Evolutionary conservation across 2,329 filamentous ascomycete genomes (phyloP).

Genomic region (Capronia americana): DNA sequence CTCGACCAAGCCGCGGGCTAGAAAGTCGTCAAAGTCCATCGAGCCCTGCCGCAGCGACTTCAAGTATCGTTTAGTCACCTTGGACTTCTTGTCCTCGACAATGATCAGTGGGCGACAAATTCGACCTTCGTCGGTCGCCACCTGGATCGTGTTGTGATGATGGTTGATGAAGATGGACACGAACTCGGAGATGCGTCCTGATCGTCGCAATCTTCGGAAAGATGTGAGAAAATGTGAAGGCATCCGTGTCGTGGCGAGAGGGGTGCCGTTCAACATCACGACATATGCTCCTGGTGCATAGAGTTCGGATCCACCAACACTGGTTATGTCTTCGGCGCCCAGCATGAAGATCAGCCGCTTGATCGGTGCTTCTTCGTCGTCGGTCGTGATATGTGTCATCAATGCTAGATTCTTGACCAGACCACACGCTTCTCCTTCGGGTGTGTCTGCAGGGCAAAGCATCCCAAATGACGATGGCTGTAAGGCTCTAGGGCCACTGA

Average conservation of each 20-base stretch:
- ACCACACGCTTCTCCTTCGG: conserved; percentile 97
- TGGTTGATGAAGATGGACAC: conserved; percentile 96
- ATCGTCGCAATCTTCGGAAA: conserved; percentile 85
- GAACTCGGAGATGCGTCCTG: conserved; percentile 92
- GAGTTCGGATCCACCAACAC: conserved; percentile 83
- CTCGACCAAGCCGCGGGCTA: conserved; percentile 87
- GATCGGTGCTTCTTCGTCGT: conserved; percentile 90
- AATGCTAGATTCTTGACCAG: conserved; percentile 96
- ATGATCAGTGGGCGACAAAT: conserved; percentile 97
- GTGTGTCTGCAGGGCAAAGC: conserved; percentile 95
- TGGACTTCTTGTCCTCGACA: conserved; percentile 84
- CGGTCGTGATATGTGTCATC: conserved; percentile 99
- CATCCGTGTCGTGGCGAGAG: conserved; percentile 82
- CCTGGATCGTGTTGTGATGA: conserved; percentile 88
- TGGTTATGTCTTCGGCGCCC: conserved; percentile 81
- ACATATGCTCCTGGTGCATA: conserved; percentile 84
- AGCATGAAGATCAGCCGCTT: conserved; percentile 84
- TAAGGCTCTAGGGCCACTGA: conserved; percentile 90
- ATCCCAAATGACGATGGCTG: conserved; percentile 98
- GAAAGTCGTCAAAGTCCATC: conserved; percentile 91
- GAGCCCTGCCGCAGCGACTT: conserved; percentile 81
- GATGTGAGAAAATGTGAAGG: conserved; percentile 85
- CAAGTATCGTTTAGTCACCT: conserved; percentile 78
- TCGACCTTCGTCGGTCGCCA: conserved; percentile 94
- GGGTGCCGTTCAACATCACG: conserved; percentile 94